These are phyloP conservation scores for Pythium aristosporum DNA, from an alignment of 352 stramenopile species.

Conservation along the genomic window DNA sequence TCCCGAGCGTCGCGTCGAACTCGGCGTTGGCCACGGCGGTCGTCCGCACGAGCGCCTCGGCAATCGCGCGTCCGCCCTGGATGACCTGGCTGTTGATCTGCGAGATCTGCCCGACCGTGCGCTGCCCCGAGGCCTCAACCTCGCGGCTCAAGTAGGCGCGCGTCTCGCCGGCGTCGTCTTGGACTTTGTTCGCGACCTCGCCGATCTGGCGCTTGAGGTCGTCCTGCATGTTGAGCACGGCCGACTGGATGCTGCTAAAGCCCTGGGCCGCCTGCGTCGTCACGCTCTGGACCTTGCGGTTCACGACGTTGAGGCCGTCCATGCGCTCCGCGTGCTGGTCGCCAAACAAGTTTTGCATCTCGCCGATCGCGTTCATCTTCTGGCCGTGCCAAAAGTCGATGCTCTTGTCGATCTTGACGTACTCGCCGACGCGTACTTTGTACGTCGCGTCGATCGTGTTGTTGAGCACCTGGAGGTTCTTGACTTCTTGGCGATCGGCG, in stretches of 20 bases:
- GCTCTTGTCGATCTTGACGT: slow-evolving; percentile 9
- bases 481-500: slow-evolving; percentile 3
- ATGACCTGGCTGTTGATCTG: slow-evolving; percentile 6
- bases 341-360: not conserved
- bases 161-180: slow-evolving; percentile 4
- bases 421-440: slow-evolving; percentile 1
- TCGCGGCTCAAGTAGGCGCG: not conserved
- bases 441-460: slow-evolving; percentile 2
- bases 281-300: slow-evolving; percentile 1
- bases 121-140: not conserved
- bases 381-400: slow-evolving; percentile 3
- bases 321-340: slow-evolving; percentile 2
- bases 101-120: not conserved
- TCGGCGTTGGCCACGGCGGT: slow-evolving; percentile 2
- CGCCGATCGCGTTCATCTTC: slow-evolving; percentile 1
- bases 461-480: slow-evolving; percentile 4
- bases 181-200: not conserved
- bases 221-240: slow-evolving; percentile 1
- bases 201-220: slow-evolving; percentile 1
- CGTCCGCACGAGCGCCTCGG: not conserved
- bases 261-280: not conserved
- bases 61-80: slow-evolving; percentile 1
- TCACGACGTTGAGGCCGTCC: not conserved
- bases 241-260: not conserved
- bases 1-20: slow-evolving; percentile 1